Percentiles rank a stretch among this genome's conserved stretches.
Evolutionary conservation across 164 flowering plant genomes (phyloP).

Genomic region (Sextonia rubra): DNA sequence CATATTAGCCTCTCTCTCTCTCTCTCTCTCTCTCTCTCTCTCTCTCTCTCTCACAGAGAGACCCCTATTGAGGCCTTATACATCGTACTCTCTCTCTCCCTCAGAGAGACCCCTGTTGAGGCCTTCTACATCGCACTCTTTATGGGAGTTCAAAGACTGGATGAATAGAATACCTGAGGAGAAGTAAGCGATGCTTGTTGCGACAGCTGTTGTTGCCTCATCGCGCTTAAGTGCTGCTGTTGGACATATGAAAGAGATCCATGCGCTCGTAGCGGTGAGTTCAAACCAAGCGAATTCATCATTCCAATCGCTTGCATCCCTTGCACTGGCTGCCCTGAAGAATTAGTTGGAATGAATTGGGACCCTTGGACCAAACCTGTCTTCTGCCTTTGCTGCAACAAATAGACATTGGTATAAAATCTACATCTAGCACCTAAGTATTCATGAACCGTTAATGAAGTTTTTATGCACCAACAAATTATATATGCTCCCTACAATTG

Average conservation of each 20-base stretch:
- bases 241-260: conserved; percentile 59
- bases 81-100: too few relatives aligned
- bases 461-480: neutral
- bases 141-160: neutral
- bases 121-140: neutral
- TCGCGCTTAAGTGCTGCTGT: conserved; percentile 45
- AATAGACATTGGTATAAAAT: neutral
- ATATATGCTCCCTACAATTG: neutral
- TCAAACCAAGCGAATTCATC: conserved; percentile 54
- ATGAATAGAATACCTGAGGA: conserved; percentile 60
- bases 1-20: too few relatives aligned
- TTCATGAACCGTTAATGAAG: neutral
- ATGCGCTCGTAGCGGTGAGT: conserved; percentile 58
- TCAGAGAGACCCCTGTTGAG: too few relatives aligned
- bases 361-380: conserved; percentile 61
- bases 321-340: conserved; percentile 64
- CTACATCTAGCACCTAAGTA: neutral
- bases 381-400: conserved; percentile 73
- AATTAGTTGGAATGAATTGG: conserved; percentile 60
- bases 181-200: conserved; percentile 60
- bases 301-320: conserved; percentile 78
- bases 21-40: too few relatives aligned
- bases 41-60: too few relatives aligned
- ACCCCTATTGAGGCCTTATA: too few relatives aligned
- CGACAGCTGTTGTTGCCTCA: conserved; percentile 57